Evolutionary conservation across 257 asterid species (phyloP).

Genomic region (Solanum virginianum): DNA sequence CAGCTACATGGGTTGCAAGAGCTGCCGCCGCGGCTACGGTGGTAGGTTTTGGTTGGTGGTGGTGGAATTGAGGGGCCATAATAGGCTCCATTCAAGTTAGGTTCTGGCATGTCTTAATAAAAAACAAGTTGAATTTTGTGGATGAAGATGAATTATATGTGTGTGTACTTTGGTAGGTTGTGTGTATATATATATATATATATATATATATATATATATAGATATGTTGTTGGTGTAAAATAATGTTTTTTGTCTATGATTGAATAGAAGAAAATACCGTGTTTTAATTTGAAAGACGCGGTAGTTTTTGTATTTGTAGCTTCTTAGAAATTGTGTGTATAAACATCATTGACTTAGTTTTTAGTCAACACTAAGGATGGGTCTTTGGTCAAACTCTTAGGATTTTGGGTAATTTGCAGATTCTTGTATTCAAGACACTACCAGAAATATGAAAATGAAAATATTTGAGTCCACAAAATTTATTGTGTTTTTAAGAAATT

Average conservation of each 20-base stretch:
- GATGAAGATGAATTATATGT: background rate
- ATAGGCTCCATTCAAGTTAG: constrained; percentile 63
- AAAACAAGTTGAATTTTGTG: background rate
- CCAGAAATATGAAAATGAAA: too few relatives aligned
- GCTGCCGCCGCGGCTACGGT: constrained; percentile 38
- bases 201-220: background rate
- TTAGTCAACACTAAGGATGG: background rate
- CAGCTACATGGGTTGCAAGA: constrained; percentile 76
- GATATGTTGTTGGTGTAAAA: background rate
- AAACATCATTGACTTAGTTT: background rate
- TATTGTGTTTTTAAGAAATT: too few relatives aligned
- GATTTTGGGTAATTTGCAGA: background rate
- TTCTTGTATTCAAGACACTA: too few relatives aligned
- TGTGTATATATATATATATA: background rate
- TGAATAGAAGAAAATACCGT: background rate
- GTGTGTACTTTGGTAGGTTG: background rate
- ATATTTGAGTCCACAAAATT: too few relatives aligned
- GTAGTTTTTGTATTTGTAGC: background rate
- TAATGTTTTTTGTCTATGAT: background rate
- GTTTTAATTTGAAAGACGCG: background rate
- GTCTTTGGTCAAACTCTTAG: background rate
- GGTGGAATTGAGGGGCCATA: constrained; percentile 81
- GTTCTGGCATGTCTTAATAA: background rate
- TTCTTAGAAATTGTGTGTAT: background rate
- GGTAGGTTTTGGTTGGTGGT: constrained; percentile 32